Evolutionary conservation across 2,329 filamentous ascomycete species (phyloP).

Genomic region (Rutstroemia sp.): DNA sequence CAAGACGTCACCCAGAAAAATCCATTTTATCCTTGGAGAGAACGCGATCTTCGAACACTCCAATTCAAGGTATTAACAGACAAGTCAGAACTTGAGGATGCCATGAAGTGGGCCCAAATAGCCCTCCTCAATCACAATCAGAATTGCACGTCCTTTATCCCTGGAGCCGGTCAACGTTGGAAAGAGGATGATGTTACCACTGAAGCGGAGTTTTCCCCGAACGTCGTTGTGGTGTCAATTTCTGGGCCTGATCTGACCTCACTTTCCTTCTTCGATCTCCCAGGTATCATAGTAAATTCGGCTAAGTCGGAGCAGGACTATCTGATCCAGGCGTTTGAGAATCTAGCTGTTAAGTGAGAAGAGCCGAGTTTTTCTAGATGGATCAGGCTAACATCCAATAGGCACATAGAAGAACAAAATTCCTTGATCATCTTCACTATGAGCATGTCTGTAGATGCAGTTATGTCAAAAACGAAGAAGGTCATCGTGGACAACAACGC

Average conservation of each 20-base stretch:
- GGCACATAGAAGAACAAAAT: conserved; percentile 60
- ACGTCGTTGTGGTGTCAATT: conserved; percentile 71
- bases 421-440: conserved; percentile 72
- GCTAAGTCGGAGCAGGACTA: conserved; percentile 55
- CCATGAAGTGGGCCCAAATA: conserved; percentile 67
- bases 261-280: conserved; percentile 78
- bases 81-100: conserved; percentile 55
- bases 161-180: conserved; percentile 18
- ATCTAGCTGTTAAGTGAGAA: conserved; percentile 48
- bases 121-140: conserved; percentile 64
- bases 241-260: conserved; percentile 63
- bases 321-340: conserved; percentile 63
- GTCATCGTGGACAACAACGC: conserved; percentile 54
- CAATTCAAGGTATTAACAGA: conserved; percentile 59
- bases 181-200: conserved; percentile 26
- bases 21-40: conserved; percentile 59
- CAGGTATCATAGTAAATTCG: conserved; percentile 69
- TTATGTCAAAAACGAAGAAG: conserved; percentile 64
- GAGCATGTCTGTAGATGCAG: conserved; percentile 70
- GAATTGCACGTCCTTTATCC: conserved; percentile 38
- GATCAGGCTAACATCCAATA: not conserved
- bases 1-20: conserved; percentile 19
- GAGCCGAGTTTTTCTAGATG: not conserved
- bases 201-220: conserved; percentile 69
- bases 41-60: conserved; percentile 35